Conservation (phyloP, 2,329 filamentous ascomycete genomes). For the Fusarium protoensiforme region DNA sequence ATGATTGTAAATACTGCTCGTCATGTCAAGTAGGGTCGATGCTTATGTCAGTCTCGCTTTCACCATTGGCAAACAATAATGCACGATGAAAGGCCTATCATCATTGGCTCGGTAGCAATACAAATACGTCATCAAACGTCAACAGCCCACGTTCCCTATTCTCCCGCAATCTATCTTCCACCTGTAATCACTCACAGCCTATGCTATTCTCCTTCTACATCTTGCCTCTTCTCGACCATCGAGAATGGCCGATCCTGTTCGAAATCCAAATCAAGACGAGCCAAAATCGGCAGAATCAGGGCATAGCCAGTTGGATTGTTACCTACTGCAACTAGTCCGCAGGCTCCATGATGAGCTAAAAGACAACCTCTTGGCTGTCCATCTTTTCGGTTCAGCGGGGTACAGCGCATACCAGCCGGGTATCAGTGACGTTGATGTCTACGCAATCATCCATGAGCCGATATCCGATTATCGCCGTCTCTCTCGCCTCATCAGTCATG, state of each 20-base stretch:
- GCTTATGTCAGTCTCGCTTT: too few species aligned
- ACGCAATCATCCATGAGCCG: not conserved
- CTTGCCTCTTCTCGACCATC: not conserved
- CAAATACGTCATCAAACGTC: not conserved
- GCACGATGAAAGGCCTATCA: too few species aligned
- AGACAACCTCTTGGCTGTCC: constrained; percentile 7
- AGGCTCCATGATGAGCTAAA: not conserved
- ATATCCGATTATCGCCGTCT: not conserved
- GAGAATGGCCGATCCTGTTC: not conserved
- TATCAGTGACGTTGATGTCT: constrained; percentile 15
- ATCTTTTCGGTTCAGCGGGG: constrained; percentile 24
- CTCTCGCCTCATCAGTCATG: not conserved
- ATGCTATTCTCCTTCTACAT: not conserved
- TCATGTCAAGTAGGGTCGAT: too few species aligned
- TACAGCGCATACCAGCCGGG: constrained; percentile 9
- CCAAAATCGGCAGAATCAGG: not conserved
- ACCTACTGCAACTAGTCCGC: not conserved
- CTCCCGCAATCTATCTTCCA: not conserved
- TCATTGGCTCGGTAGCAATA: too few species aligned
- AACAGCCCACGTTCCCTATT: not conserved
- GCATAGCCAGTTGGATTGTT: not conserved
- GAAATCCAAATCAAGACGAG: not conserved
- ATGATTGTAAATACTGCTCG: too few species aligned
- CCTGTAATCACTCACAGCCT: not conserved
- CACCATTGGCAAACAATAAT: too few species aligned